Evolutionary conservation across 2,329 filamentous ascomycete species (phyloP), one percentile per base, ranked within the genome.

Genomic region (Hirsutella minnesotensis): DNA sequence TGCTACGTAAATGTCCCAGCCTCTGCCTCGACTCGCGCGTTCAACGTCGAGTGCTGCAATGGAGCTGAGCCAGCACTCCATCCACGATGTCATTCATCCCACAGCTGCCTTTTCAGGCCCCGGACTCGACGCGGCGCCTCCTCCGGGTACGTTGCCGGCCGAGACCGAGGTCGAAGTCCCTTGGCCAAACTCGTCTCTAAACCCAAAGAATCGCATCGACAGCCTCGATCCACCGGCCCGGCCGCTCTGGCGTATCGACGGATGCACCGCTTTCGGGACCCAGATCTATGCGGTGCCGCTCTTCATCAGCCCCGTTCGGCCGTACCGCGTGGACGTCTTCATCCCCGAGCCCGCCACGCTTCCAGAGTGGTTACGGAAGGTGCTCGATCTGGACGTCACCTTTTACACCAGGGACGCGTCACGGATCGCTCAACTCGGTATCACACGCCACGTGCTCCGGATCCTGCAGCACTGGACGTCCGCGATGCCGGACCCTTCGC

Each of bases 161-260:
- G n/a, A 18, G 15, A 16, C 19, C 2, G 34, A 43, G 9, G 34
- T 38, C 22, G 29, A 35, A 50, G 13, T 79, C 4, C 40, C 40
- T 10, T 41, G 75, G 75, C 54, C 58, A 12, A 46, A 54, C 3
- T 79, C 75, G 5, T 57, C 63, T 34, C 61, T 79, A 35, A 80
- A 80, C 47, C 76, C 75, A 8, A 77, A 75, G 54, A 79, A 78
- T 51, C 67, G 75, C 45, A 72, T 79, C 53, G 67, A 79, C 53
- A 76, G 72, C 47, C 66, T 80, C 15, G 66, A 64, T 3, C 56
- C 62, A 8, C 65, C 66, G 2, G 40, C 50, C 13, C 50, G 58
- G 1, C 66, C 73, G 2, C 56, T 73, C 8, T 81, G 76, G 75
- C 67, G 72, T 29, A 69, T 81, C 39, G 75, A 80, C 49, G 75